Base-by-base conservation (phyloP, 805 yeast species). In the Brettanomyces naardenensis region DNA sequence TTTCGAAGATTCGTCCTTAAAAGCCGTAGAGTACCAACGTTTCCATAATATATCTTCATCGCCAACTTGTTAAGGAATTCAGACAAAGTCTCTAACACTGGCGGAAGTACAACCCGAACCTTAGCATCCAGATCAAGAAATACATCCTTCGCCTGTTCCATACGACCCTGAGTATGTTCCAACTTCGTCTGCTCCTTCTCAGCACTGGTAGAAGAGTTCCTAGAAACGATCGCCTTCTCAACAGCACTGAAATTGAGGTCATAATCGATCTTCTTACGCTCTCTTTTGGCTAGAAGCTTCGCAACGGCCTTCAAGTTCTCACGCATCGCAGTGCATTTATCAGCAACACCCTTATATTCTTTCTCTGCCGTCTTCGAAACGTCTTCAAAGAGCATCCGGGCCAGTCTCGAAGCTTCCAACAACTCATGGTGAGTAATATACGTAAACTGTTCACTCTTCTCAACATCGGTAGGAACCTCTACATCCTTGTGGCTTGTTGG, bases 51-150 rank as follows among this genome's bases (percentile, higher is more conserved):
- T 1, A 65, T 37, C 43, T 65, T 58, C 34, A 63, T 53, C 1
- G 70, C 54, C 11, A 73, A 40, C 36, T 59, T 58, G 33, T 64
- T 69, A 9, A 73, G 52, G 41, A 72, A 73, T 45, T 74, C 80
- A 26, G 73, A 72, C 32, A 73, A 46, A 14, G 65, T 60, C 3
- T 59, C 54, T 33, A 70, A 49, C 3, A 65, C 61, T 44, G 71
- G 73, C 1, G 80, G 80, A 5, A 72, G 51, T 3, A 68, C 47
- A 4, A 63, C 32, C 35, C 59, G 61, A n/a, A 64, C 50, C 38
- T 67, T 69, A 17, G 56, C 58, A 44, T 69, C 67, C 15, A 68
- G 44, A 17, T 62, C 62, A 13, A 49, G 46, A 42, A 54, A 71
- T 5, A 57, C 48, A 5, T 44, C 42, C 19, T 55, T 55, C 9